phyloP scores from a whole-genome alignment of 306 rosid genomes.

The Cucumis melo region DNA sequence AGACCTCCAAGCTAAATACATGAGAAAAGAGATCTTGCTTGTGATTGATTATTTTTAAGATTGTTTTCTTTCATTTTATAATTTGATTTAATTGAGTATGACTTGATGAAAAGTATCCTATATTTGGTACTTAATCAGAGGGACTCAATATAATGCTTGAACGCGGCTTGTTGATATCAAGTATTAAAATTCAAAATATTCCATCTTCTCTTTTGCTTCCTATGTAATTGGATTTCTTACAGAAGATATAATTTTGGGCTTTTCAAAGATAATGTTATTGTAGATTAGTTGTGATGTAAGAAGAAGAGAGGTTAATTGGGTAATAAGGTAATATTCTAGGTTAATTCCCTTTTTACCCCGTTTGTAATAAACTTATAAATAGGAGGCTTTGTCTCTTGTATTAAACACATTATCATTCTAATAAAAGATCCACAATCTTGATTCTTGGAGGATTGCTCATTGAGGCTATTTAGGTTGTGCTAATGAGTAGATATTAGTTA shows the following conservation, averaged over 20 bases:
- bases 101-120: not conserved
- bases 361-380: too few relatives aligned
- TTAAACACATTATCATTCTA: too few relatives aligned
- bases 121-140: not conserved
- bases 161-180: not conserved
- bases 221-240: not conserved
- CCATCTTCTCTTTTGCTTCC: not conserved
- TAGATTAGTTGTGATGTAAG: not conserved
- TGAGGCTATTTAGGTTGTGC: not conserved
- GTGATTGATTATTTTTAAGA: not conserved
- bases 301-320: too few relatives aligned
- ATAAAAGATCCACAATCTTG: too few relatives aligned
- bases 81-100: not conserved
- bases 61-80: not conserved
- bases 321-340: too few relatives aligned
- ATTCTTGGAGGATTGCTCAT: too few relatives aligned
- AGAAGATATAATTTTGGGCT: not conserved
- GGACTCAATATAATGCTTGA: not conserved
- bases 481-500: not conserved
- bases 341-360: too few relatives aligned
- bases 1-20: not conserved
- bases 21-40: not conserved
- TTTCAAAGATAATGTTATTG: not conserved
- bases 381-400: too few relatives aligned
- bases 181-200: not conserved